A percentile compares a stretch with the other conserved stretches of the same genome.
Conservation (phyloP, 108 stramenopile genomes). For the Cyclostephanos tholiformis region DNA sequence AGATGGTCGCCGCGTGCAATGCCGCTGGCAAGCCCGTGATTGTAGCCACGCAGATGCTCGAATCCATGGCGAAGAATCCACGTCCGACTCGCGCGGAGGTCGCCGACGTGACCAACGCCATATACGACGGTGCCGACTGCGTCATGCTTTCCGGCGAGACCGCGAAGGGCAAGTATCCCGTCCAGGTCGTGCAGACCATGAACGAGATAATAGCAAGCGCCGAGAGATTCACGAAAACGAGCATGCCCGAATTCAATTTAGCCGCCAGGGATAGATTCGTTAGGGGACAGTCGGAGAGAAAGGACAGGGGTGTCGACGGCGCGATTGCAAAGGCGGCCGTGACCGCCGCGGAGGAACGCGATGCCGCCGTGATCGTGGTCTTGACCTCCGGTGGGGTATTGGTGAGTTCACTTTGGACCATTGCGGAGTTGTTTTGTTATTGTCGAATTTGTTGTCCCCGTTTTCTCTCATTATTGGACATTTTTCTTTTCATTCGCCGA, state of each 20-base stretch:
- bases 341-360: constrained; percentile 85
- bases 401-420: constrained; percentile 19
- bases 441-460: neutral
- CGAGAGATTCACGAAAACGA: constrained; percentile 58
- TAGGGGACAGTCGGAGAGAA: constrained; percentile 35
- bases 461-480: neutral
- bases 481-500: neutral
- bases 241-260: constrained; percentile 42
- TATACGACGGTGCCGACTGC: constrained; percentile 98
- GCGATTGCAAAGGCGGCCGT: constrained; percentile 93
- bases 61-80: constrained; percentile 97
- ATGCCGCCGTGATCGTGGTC: constrained; percentile 88
- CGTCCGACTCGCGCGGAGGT: constrained; percentile 98
- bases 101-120: constrained; percentile 98
- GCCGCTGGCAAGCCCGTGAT: constrained; percentile 94
- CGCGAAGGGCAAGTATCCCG: constrained; percentile 96
- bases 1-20: constrained; percentile 95
- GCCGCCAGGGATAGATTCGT: constrained; percentile 44
- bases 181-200: constrained; percentile 93
- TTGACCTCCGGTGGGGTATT: constrained; percentile 75
- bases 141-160: constrained; percentile 99
- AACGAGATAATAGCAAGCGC: constrained; percentile 85
- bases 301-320: constrained; percentile 49
- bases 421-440: neutral
- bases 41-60: constrained; percentile 98